Conservation (phyloP, 352 stramenopile species). For the Phytopythium helicoides region DNA sequence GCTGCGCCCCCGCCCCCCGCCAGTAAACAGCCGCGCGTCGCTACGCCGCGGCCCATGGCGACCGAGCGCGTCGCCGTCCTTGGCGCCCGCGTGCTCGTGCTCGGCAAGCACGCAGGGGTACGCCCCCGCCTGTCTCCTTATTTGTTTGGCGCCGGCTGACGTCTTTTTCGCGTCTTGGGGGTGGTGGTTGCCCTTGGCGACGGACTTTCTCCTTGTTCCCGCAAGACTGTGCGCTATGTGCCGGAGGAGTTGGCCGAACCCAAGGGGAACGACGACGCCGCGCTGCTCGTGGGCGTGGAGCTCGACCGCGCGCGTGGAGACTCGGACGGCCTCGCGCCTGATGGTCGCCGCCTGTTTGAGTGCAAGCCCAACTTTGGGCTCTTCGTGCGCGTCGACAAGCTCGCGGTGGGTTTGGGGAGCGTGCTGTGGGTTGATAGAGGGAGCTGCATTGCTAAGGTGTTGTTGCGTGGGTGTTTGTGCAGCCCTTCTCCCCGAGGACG, state of each 20-base stretch:
- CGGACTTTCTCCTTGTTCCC: no score
- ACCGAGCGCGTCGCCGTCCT: conserved; percentile 9
- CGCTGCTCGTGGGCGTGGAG: conserved; percentile 78
- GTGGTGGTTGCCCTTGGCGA: no score
- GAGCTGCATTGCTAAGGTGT: not conserved
- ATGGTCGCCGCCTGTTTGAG: conserved; percentile 79
- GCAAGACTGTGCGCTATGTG: conserved; percentile 69
- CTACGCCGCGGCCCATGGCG: conserved; percentile 20
- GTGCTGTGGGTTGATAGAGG: no score
- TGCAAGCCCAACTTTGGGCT: conserved; percentile 78
- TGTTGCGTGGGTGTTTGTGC: conserved; percentile 2
- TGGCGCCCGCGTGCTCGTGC: conserved; percentile 64
- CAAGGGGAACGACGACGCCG: conserved; percentile 6
- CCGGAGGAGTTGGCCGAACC: conserved; percentile 19
- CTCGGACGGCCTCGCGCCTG: conserved; percentile 58
- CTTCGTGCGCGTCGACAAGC: conserved; percentile 82
- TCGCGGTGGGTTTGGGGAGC: conserved; percentile 57
- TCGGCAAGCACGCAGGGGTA: conserved; percentile 78
- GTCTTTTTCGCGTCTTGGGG: no score
- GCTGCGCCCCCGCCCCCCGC: not conserved
- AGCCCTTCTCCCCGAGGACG: conserved; percentile 82
- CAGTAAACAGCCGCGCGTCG: conserved; percentile 7
- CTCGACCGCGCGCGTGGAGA: conserved; percentile 77
- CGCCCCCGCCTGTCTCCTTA: conserved; percentile 10
- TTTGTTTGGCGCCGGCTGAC: not conserved